Conservation (phyloP, 805 yeast genomes). For the Candida corydali region DNA sequence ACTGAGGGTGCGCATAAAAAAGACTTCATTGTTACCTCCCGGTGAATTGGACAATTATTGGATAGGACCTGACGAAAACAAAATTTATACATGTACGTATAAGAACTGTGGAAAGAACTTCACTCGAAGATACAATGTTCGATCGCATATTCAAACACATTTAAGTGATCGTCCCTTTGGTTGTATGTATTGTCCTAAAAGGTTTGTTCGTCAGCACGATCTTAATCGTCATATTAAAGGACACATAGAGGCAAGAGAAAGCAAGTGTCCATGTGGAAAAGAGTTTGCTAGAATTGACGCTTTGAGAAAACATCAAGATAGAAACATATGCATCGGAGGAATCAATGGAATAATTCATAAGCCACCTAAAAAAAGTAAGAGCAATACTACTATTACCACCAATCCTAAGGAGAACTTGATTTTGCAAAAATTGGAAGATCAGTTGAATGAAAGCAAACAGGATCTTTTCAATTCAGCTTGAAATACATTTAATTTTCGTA, state of each 20-base stretch:
- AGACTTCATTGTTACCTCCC: conserved; percentile 73
- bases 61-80: conserved; percentile 72
- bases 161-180: conserved; percentile 88
- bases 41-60: conserved; percentile 85
- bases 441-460: neutral
- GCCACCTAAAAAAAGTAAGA: conserved; percentile 13
- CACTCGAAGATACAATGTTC: conserved; percentile 82
- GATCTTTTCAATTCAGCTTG: neutral
- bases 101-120: conserved; percentile 79
- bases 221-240: conserved; percentile 84
- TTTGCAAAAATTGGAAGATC: no score
- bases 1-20: conserved; percentile 45
- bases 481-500: no score
- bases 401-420: no score
- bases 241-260: conserved; percentile 67
- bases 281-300: conserved; percentile 90
- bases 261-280: conserved; percentile 88
- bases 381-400: no score
- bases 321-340: conserved; percentile 83
- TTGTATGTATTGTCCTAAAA: conserved; percentile 73
- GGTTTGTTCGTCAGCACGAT: conserved; percentile 95
- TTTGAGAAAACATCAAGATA: conserved; percentile 68
- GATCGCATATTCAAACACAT: conserved; percentile 97
- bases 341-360: conserved; percentile 17
- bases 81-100: conserved; percentile 69